A percentile compares a stretch with the other conserved stretches of the same genome.
Conservation (phyloP, 148 eudicot genomes). For the Oxyria digyna region DNA sequence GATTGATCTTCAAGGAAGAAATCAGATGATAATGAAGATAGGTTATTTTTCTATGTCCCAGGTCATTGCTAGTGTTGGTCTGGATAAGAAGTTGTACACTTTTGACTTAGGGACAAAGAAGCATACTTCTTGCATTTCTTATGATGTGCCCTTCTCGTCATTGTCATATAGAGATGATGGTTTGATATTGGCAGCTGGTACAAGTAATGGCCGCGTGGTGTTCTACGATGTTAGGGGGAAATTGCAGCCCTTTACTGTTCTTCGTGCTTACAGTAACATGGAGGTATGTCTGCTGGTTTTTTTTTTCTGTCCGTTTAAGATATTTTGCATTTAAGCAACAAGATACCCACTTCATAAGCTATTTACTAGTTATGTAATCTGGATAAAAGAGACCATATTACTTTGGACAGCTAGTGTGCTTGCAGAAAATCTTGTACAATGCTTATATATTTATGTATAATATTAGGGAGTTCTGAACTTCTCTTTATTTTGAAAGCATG, state of each 20-base stretch:
- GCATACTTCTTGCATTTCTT: conserved; percentile 50
- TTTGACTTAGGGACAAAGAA: conserved; percentile 64
- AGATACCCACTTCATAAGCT: not conserved
- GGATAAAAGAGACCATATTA: not conserved
- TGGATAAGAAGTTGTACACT: conserved; percentile 89
- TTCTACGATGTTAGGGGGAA: conserved; percentile 94
- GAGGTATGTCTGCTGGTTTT: conserved; percentile 48
- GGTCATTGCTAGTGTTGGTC: conserved; percentile 83
- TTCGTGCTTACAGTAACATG: conserved; percentile 80
- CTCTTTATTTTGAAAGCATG: not conserved
- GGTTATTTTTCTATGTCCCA: conserved; percentile 21
- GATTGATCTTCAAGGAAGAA: not conserved
- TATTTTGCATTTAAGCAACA: not conserved
- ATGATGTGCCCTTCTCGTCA: conserved; percentile 91
- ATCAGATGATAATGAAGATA: not conserved
- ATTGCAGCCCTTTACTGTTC: conserved; percentile 80
- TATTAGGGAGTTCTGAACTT: not conserved
- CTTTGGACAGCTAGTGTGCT: not conserved
- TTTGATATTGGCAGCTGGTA: conserved; percentile 83
- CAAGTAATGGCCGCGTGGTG: conserved; percentile 76
- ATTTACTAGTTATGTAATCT: not conserved
- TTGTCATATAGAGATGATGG: conserved; percentile 88
- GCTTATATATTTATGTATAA: not conserved
- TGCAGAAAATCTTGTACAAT: not conserved
- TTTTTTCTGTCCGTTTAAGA: not conserved